Conservation (phyloP, 1,139 yeast species). For the Suhomyces bribrorum region DNA sequence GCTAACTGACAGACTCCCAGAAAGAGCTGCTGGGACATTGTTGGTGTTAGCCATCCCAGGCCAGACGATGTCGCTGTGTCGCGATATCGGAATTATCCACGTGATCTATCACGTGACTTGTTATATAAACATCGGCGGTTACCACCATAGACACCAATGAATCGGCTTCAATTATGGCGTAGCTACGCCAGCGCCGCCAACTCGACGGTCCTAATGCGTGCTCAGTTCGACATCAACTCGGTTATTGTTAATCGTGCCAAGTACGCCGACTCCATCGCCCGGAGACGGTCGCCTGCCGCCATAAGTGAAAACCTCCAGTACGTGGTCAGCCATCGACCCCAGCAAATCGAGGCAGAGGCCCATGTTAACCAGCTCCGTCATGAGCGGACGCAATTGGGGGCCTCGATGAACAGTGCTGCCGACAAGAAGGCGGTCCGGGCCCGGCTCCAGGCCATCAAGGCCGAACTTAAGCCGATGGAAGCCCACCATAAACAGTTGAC, state of each 20-base stretch:
- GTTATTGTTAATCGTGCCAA: slow-evolving; percentile 40
- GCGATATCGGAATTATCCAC: too few relatives aligned
- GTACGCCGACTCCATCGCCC: slow-evolving; percentile 47
- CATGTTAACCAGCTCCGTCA: slow-evolving; percentile 30
- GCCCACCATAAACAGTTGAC: slow-evolving; percentile 26
- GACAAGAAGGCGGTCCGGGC: slow-evolving; percentile 23
- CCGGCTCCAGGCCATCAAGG: slow-evolving; percentile 38
- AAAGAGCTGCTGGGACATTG: too few relatives aligned
- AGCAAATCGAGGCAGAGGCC: slow-evolving; percentile 23
- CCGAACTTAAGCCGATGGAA: slow-evolving; percentile 37
- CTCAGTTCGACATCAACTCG: slow-evolving; percentile 51
- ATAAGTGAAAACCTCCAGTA: slow-evolving; percentile 32
- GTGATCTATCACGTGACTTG: not conserved
- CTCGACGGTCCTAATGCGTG: slow-evolving; percentile 32
- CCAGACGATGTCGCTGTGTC: too few relatives aligned
- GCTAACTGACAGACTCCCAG: too few relatives aligned
- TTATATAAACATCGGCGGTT: not conserved
- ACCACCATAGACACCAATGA: not conserved
- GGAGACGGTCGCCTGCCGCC: slow-evolving; percentile 42
- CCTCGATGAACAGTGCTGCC: slow-evolving; percentile 19
- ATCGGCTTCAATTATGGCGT: slow-evolving; percentile 4
- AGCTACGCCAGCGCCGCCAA: slow-evolving; percentile 17
- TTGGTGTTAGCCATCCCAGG: too few relatives aligned
- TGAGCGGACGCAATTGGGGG: slow-evolving; percentile 32
- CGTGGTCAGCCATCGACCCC: slow-evolving; percentile 28